Conservation (phyloP, 805 yeast genomes). For the Cyberlindnera samutprakarnensis region DNA sequence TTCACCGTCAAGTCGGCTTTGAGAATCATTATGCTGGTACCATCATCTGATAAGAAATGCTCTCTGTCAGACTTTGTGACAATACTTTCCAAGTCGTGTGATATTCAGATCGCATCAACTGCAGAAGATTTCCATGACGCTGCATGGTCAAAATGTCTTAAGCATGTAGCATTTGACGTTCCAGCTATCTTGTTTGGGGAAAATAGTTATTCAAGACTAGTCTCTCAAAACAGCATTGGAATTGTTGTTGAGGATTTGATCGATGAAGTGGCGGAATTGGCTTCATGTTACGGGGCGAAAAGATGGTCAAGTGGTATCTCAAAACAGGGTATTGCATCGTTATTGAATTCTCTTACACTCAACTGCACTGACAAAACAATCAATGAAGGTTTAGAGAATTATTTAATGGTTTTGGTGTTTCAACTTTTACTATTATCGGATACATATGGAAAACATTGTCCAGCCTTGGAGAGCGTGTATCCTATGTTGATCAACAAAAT, state of each 20-base stretch:
- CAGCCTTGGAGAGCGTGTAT: conserved; percentile 3
- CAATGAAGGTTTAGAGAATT: conserved; percentile 1
- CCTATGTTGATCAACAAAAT: conserved; percentile 1
- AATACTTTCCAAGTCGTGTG: no score
- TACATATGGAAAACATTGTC: conserved; percentile 3
- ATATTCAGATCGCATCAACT: no score
- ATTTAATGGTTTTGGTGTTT: conserved; percentile 6
- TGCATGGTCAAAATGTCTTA: conserved; percentile 6
- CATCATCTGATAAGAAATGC: no score
- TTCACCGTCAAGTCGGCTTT: no score
- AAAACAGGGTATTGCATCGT: no score
- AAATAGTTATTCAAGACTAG: neutral
- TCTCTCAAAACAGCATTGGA: neutral
- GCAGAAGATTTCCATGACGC: no score
- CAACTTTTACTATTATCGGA: conserved; percentile 12
- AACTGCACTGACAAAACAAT: no score
- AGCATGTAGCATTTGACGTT: conserved; percentile 5
- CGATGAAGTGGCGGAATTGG: conserved; percentile 5
- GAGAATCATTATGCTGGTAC: no score
- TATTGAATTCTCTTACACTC: no score
- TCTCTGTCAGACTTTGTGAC: no score
- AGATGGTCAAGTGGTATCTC: no score
- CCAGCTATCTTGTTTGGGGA: conserved; percentile 6
- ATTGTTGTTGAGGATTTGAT: conserved; percentile 5
- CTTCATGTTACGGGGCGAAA: conserved; percentile 3